These are phyloP conservation scores for Cubamyces sp. DNA, from an alignment of 768 basidiomycete genomes.

Conservation along the genomic window DNA sequence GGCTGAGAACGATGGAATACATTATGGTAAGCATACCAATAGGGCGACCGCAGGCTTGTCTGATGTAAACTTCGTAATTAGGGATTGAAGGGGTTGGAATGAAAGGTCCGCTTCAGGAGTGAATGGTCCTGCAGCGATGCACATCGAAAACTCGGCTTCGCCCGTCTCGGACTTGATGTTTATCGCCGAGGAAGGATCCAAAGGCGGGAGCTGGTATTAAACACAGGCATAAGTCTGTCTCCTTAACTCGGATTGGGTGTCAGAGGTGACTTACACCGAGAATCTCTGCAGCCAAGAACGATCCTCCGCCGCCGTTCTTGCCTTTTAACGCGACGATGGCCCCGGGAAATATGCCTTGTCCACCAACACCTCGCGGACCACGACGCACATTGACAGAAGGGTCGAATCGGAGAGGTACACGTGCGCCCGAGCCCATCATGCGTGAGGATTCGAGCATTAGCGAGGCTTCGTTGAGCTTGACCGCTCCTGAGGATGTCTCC, in stretches of 20 bases:
- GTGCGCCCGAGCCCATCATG: constrained; percentile 66
- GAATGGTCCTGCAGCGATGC: constrained; percentile 85
- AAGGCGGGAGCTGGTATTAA: constrained; percentile 39
- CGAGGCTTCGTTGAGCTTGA: constrained; percentile 75
- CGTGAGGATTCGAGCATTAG: constrained; percentile 86
- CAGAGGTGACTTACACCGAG: constrained; percentile 61
- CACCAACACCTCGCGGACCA: constrained; percentile 59
- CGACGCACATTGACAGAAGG: constrained; percentile 67
- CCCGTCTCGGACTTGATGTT: constrained; percentile 43
- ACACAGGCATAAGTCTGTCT: neutral
- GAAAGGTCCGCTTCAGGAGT: constrained; percentile 77
- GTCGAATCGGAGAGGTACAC: constrained; percentile 75
- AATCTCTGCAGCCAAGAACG: constrained; percentile 84
- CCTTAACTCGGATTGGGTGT: neutral
- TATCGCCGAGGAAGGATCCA: constrained; percentile 36
- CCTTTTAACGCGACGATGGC: constrained; percentile 86
- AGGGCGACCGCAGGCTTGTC: constrained; percentile 77
- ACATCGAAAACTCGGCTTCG: constrained; percentile 62
- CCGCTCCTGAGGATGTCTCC: constrained; percentile 54
- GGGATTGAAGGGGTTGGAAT: constrained; percentile 69
- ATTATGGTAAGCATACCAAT: constrained; percentile 51
- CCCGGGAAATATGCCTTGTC: constrained; percentile 85
- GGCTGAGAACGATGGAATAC: neutral
- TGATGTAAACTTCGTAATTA: constrained; percentile 63
- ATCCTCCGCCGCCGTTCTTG: constrained; percentile 87